A percentile compares a stretch with the other conserved stretches of the same genome.
phyloP scores from a whole-genome alignment of 345 rosid genomes.

The Sisymbrium irio region DNA sequence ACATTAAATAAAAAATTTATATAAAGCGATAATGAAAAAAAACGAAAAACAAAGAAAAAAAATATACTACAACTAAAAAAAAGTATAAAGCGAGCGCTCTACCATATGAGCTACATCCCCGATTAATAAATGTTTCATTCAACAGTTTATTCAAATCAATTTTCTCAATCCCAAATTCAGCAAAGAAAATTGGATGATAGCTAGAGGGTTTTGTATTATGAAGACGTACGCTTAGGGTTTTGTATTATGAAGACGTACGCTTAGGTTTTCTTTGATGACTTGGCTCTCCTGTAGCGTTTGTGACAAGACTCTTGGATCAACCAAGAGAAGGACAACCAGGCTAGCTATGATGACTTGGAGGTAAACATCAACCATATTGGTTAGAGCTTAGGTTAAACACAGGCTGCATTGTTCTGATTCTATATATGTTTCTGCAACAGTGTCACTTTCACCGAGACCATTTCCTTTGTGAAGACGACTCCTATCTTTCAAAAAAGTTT shows the following conservation, averaged over 20 bases:
- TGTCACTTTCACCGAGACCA: conserved; percentile 88
- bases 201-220: conserved; percentile 70
- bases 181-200: conserved; percentile 69
- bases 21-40: too few relatives aligned
- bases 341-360: conserved; percentile 90
- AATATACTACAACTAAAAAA: too few relatives aligned
- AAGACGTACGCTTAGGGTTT: too few relatives aligned
- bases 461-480: conserved; percentile 92
- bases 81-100: conserved; percentile 95
- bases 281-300: conserved; percentile 83
- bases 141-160: neutral
- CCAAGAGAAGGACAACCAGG: conserved; percentile 44
- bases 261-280: conserved; percentile 81
- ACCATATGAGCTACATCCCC: conserved; percentile 54
- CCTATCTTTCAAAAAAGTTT: conserved; percentile 88
- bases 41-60: too few relatives aligned
- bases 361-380: conserved; percentile 27
- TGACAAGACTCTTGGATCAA: conserved; percentile 47
- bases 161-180: conserved; percentile 6
- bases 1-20: too few relatives aligned
- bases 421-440: conserved; percentile 40
- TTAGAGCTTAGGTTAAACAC: neutral
- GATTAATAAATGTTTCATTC: too few relatives aligned
- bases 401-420: conserved; percentile 16
- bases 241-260: conserved; percentile 93